Percentiles rank a stretch among this genome's conserved stretches.
Conservation (phyloP, 805 yeast genomes). For the Suhomyces faveliae region DNA sequence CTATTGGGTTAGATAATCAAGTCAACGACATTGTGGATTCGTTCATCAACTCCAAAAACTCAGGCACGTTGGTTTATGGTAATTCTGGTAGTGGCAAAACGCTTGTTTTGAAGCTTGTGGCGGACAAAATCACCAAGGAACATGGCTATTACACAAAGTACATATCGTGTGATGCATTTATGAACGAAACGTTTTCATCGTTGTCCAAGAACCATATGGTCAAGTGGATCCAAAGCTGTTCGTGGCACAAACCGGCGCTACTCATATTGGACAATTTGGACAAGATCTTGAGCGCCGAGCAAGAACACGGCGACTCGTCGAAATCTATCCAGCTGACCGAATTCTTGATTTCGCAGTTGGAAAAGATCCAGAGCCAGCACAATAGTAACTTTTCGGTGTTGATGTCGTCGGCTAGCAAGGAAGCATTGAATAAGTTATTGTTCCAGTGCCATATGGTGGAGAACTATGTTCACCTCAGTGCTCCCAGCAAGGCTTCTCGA, state of each 20-base stretch:
- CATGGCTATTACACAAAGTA: constrained; percentile 47
- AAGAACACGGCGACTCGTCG: constrained; percentile 56
- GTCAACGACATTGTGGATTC: constrained; percentile 40
- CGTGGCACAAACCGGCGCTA: constrained; percentile 78
- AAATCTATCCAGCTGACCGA: constrained; percentile 66
- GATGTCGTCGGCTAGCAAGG: constrained; percentile 63
- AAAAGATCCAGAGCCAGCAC: constrained; percentile 44
- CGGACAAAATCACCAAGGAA: constrained; percentile 31
- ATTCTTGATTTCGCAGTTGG: constrained; percentile 46
- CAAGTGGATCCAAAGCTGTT: constrained; percentile 49
- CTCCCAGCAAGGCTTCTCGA: constrained; percentile 71
- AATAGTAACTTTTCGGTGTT: constrained; percentile 52
- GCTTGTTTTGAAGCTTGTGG: constrained; percentile 45
- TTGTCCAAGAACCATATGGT: constrained; percentile 44
- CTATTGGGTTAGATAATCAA: constrained; percentile 58
- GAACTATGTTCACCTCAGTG: constrained; percentile 52
- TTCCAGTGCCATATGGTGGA: constrained; percentile 71
- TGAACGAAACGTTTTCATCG: constrained; percentile 52
- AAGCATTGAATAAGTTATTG: constrained; percentile 58
- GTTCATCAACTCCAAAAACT: constrained; percentile 41
- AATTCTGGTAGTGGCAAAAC: constrained; percentile 83
- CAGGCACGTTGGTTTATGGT: constrained; percentile 68
- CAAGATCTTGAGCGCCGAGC: constrained; percentile 64
- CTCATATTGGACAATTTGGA: constrained; percentile 79
- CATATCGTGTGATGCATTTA: constrained; percentile 52